A percentile compares a stretch with the other conserved stretches of the same genome.
phyloP scores from a whole-genome alignment of 441 rosid genomes.

The Rhodomyrtus psidioides region DNA sequence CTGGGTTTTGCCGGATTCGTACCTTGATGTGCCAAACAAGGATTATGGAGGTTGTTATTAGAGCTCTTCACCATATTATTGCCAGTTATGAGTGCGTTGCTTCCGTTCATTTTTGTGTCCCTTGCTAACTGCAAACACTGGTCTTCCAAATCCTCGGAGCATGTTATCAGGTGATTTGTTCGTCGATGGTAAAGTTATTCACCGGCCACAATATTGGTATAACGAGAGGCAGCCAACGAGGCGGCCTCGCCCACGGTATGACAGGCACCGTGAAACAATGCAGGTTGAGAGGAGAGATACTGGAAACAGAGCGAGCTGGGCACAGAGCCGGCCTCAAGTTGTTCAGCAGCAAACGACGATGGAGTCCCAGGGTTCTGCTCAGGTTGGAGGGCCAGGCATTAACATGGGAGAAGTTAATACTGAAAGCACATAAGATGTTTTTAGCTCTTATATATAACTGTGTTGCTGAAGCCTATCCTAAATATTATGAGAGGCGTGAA shows the following conservation, averaged over 20 bases:
- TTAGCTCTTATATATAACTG: neutral
- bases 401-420: neutral
- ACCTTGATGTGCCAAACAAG: slow-evolving; percentile 90
- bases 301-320: slow-evolving; percentile 20
- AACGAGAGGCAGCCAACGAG: slow-evolving; percentile 45
- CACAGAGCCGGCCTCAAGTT: slow-evolving; percentile 1
- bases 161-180: slow-evolving; percentile 61
- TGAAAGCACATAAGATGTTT: neutral
- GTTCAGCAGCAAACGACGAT: slow-evolving; percentile 14
- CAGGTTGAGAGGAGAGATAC: slow-evolving; percentile 72
- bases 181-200: slow-evolving; percentile 82
- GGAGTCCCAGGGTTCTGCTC: slow-evolving; percentile 13
- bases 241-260: slow-evolving; percentile 65
- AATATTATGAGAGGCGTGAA: neutral
- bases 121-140: neutral
- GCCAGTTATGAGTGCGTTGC: neutral
- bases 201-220: slow-evolving; percentile 69
- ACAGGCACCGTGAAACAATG: slow-evolving; percentile 61
- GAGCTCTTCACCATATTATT: neutral
- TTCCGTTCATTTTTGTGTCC: neutral
- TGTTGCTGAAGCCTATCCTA: neutral
- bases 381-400: neutral
- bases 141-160: neutral
- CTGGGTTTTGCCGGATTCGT: slow-evolving; percentile 96
- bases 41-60: slow-evolving; percentile 80